These are phyloP conservation scores for Coffea eugenioides DNA, from an alignment of 257 asterid genomes.

Conservation along the genomic window DNA sequence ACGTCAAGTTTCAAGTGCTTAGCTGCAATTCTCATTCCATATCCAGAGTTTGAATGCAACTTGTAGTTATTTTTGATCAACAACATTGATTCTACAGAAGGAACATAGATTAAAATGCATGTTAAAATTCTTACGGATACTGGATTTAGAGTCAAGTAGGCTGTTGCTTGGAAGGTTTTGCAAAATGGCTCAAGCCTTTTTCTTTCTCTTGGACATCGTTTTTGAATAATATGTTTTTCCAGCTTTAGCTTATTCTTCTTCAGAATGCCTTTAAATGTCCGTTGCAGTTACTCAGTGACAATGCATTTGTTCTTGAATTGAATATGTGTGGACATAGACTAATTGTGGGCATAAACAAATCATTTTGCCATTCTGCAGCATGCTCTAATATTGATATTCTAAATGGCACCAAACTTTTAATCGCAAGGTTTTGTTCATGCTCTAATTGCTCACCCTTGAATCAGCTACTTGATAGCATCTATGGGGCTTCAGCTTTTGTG, in stretches of 20 bases:
- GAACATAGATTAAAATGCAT: neutral
- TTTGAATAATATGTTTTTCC: neutral
- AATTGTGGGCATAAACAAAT: neutral
- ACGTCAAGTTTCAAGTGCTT: neutral
- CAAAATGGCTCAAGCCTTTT: neutral
- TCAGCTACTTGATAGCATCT: slow-evolving; percentile 90
- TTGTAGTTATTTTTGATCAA: neutral
- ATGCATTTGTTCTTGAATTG: neutral
- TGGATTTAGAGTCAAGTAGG: neutral
- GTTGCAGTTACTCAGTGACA: neutral
- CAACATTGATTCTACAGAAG: neutral
- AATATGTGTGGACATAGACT: neutral
- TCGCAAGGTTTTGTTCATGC: neutral
- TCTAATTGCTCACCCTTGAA: slow-evolving; percentile 13
- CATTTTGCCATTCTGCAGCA: neutral
- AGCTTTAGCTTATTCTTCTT: slow-evolving; percentile 9
- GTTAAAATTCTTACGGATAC: neutral
- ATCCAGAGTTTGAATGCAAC: neutral
- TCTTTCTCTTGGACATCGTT: neutral
- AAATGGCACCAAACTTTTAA: neutral
- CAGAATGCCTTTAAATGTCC: neutral
- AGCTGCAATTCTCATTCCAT: neutral
- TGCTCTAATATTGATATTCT: neutral
- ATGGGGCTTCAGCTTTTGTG: slow-evolving; percentile 95
- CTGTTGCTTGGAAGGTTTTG: neutral